These are phyloP conservation scores for Sugiyamaella marilandica DNA, from an alignment of 805 yeast species.

Conservation along the genomic window DNA sequence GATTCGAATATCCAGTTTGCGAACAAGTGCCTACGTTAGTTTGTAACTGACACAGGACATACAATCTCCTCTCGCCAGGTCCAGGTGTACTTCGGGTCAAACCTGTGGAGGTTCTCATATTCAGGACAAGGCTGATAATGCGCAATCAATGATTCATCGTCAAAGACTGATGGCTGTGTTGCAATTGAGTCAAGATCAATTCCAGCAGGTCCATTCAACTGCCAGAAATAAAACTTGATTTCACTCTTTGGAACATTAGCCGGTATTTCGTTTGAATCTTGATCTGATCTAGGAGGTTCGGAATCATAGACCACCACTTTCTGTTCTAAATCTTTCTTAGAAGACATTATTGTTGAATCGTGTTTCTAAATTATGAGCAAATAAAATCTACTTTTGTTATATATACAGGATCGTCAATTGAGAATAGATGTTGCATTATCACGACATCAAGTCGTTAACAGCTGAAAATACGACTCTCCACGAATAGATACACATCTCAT, in stretches of 20 bases:
- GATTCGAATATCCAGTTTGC: conserved; percentile 53
- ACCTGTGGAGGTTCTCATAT: conserved; percentile 27
- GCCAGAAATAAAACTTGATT: conserved; percentile 9
- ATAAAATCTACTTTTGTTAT: no score
- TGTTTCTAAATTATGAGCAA: no score
- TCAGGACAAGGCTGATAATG: conserved; percentile 11
- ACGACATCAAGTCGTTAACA: no score
- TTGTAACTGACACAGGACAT: not conserved
- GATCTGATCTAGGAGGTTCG: conserved; percentile 70
- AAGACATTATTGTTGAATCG: not conserved
- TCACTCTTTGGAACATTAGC: not conserved
- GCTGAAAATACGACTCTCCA: no score
- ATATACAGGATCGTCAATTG: no score
- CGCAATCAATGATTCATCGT: not conserved
- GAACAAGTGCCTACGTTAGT: conserved; percentile 28
- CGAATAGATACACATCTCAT: no score
- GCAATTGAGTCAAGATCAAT: conserved; percentile 13
- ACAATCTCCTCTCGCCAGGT: conserved; percentile 45
- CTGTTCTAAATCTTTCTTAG: not conserved
- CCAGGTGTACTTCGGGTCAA: conserved; percentile 59
- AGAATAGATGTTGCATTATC: no score
- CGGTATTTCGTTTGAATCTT: conserved; percentile 63
- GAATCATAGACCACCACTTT: conserved; percentile 67
- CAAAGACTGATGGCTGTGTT: conserved; percentile 14
- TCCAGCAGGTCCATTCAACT: not conserved